phyloP scores from a whole-genome alignment of 2,329 filamentous ascomycete species.

The Ophiostoma novo-ulmi region DNA sequence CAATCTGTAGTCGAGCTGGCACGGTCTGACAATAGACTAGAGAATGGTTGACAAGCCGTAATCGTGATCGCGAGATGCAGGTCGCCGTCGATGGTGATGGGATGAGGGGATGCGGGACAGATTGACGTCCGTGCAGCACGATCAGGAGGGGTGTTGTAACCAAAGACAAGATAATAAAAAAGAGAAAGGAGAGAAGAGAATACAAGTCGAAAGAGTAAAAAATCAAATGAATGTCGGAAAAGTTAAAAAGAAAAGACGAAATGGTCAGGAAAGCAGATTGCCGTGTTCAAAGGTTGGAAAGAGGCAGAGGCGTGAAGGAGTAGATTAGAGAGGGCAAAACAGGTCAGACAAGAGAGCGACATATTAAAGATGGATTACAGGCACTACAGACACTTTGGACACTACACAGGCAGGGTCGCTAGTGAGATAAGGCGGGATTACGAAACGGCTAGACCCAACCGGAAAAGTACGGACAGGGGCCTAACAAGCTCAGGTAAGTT shows the following conservation, averaged over 20 bases:
- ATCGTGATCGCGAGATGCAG: background rate
- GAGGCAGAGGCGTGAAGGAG: background rate
- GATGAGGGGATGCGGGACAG: constrained; percentile 10
- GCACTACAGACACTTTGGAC: too few relatives aligned
- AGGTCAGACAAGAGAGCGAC: background rate
- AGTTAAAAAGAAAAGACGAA: background rate
- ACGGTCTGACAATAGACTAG: too few relatives aligned
- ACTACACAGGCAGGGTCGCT: background rate
- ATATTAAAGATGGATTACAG: background rate
- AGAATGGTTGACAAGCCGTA: background rate
- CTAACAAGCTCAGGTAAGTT: background rate
- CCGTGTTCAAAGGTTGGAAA: background rate
- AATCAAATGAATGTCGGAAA: background rate
- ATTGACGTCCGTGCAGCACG: constrained; percentile 2
- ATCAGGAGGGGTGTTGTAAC: background rate
- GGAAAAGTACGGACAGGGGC: constrained; percentile 19
- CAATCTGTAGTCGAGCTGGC: too few relatives aligned
- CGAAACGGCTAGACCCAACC: constrained; percentile 17
- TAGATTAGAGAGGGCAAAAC: background rate
- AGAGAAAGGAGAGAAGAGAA: background rate
- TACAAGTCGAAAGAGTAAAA: background rate
- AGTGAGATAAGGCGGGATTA: constrained; percentile 18
- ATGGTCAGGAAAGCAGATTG: background rate
- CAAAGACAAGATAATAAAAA: background rate
- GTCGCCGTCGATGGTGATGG: background rate